A percentile compares a stretch with the other conserved stretches of the same genome.
These are phyloP conservation scores for Aspergillus amoenus DNA, from an alignment of 2,329 filamentous ascomycete species.

Conservation along the genomic window DNA sequence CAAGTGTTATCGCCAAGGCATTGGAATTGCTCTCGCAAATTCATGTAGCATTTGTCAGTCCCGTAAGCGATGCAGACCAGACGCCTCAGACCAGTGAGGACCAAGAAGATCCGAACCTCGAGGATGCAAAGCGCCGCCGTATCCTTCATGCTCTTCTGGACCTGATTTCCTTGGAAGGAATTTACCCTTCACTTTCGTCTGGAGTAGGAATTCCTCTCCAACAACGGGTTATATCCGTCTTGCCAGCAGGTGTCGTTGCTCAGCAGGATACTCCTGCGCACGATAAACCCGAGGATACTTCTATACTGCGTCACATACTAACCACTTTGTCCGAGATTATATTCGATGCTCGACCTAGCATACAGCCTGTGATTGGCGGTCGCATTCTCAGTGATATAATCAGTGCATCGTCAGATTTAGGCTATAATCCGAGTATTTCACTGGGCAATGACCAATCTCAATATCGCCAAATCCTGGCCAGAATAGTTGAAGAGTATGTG, in stretches of 20 bases:
- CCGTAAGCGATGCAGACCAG: slow-evolving; percentile 16
- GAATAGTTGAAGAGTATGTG: slow-evolving; percentile 37
- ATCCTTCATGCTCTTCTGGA: slow-evolving; percentile 43
- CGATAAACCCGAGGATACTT: slow-evolving; percentile 27
- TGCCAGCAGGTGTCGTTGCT: slow-evolving; percentile 44
- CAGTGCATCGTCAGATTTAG: slow-evolving; percentile 38
- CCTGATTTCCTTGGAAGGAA: slow-evolving; percentile 44
- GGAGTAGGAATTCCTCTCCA: slow-evolving; percentile 47
- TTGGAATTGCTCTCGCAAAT: slow-evolving; percentile 35
- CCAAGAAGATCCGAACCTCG: slow-evolving; percentile 31
- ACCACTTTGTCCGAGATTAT: slow-evolving; percentile 29
- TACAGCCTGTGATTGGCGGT: slow-evolving; percentile 39
- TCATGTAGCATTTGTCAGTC: slow-evolving; percentile 34
- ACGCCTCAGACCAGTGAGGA: neutral
- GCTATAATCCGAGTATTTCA: slow-evolving; percentile 34
- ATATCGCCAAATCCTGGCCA: slow-evolving; percentile 27
- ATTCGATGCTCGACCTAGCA: slow-evolving; percentile 33
- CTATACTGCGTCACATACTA: slow-evolving; percentile 33
- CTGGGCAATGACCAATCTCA: slow-evolving; percentile 13
- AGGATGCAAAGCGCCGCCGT: slow-evolving; percentile 44
- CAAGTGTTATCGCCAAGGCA: slow-evolving; percentile 32
- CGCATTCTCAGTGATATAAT: slow-evolving; percentile 44
- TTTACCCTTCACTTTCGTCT: slow-evolving; percentile 44
- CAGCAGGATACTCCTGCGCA: slow-evolving; percentile 26
- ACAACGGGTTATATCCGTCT: slow-evolving; percentile 43